A percentile compares a stretch with the other conserved stretches of the same genome.
These are phyloP conservation scores for Fraxinus platypoda DNA, from an alignment of 305 asterid genomes.

Conservation along the genomic window DNA sequence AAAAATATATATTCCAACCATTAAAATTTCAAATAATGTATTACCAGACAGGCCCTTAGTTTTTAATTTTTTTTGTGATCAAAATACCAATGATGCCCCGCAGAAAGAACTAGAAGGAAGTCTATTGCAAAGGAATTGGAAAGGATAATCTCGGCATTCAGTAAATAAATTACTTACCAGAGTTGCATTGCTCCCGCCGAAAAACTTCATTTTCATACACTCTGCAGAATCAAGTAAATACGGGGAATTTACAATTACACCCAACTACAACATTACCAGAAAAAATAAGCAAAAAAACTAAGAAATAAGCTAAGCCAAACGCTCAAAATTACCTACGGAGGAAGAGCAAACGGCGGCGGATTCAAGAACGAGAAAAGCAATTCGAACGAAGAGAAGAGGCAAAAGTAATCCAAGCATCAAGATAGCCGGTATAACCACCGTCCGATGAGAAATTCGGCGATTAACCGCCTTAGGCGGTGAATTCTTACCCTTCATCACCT, in stretches of 20 bases:
- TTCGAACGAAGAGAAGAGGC: conserved; percentile 55
- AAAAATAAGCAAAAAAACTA: background rate
- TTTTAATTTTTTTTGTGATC: background rate
- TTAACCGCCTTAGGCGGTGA: conserved; percentile 24
- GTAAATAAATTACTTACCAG: conserved; percentile 41
- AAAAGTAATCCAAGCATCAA: conserved; percentile 50
- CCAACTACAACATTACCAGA: conserved; percentile 10
- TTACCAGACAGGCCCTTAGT: background rate
- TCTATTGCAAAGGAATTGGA: no score
- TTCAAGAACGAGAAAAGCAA: conserved; percentile 59
- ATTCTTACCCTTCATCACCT: conserved; percentile 55
- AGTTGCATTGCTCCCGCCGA: conserved; percentile 72
- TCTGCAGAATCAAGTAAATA: conserved; percentile 38
- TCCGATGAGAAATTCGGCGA: conserved; percentile 50
- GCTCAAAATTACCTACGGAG: conserved; percentile 46
- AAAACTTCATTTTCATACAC: conserved; percentile 67
- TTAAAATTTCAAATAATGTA: background rate
- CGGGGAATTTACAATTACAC: conserved; percentile 20
- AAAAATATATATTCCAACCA: no score
- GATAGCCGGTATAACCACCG: conserved; percentile 45
- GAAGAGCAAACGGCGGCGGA: conserved; percentile 73
- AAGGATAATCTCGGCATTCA: background rate
- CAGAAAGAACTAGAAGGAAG: background rate
- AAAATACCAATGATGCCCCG: background rate
- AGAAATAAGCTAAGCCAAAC: background rate